Evolutionary conservation across 2,329 filamentous ascomycete genomes (phyloP).

Genomic region (Aspergillus pseudoviridinutans): DNA sequence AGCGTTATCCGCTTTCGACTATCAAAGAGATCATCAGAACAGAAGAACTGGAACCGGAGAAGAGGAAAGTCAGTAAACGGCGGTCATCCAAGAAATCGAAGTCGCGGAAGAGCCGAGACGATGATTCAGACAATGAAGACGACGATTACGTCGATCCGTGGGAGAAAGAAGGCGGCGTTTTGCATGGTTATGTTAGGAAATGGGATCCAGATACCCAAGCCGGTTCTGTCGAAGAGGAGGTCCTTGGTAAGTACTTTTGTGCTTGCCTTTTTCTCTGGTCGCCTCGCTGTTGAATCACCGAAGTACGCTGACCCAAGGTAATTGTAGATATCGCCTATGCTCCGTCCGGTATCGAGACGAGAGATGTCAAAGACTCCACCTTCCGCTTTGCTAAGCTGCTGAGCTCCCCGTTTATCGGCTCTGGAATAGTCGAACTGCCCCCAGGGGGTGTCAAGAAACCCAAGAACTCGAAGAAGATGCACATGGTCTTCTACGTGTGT

Average conservation of each 20-base stretch:
- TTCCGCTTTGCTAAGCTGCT: slow-evolving; percentile 90
- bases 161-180: slow-evolving; percentile 42
- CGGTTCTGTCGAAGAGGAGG: slow-evolving; percentile 37
- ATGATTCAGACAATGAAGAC: slow-evolving; percentile 38
- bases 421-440: slow-evolving; percentile 84
- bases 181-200: slow-evolving; percentile 42
- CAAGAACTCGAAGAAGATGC: slow-evolving; percentile 94
- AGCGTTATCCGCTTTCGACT: slow-evolving; percentile 60
- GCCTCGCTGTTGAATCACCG: no score
- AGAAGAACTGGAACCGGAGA: slow-evolving; percentile 54
- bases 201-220: slow-evolving; percentile 41
- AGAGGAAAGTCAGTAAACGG: slow-evolving; percentile 34
- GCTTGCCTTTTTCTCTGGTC: background rate
- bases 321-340: slow-evolving; percentile 57
- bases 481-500: slow-evolving; percentile 93
- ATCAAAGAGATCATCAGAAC: slow-evolving; percentile 76
- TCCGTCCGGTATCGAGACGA: slow-evolving; percentile 53
- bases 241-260: slow-evolving; percentile 33
- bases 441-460: slow-evolving; percentile 77
- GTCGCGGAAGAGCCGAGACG: slow-evolving; percentile 33
- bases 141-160: slow-evolving; percentile 40
- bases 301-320: background rate
- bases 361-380: slow-evolving; percentile 59
- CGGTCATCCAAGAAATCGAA: slow-evolving; percentile 32
- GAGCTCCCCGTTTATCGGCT: slow-evolving; percentile 78